These are phyloP conservation scores for Fusarium sterilihyphosum DNA, from an alignment of 2,329 filamentous ascomycete species.

Conservation along the genomic window DNA sequence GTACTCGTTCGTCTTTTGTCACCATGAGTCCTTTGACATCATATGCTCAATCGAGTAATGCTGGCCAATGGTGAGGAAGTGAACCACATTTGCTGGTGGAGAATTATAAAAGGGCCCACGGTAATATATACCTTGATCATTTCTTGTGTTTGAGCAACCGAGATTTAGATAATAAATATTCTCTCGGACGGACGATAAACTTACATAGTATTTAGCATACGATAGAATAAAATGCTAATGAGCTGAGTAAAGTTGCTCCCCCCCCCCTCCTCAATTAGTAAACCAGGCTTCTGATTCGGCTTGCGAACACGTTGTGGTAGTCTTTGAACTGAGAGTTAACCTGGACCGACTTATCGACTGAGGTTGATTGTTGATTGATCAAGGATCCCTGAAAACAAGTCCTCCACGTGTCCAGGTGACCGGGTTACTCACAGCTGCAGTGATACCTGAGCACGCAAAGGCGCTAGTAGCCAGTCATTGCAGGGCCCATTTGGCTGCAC, in stretches of 20 bases:
- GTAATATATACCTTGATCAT: neutral
- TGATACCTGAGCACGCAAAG: conserved; percentile 25
- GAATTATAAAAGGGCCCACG: neutral
- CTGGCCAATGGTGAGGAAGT: neutral
- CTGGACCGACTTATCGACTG: conserved; percentile 12
- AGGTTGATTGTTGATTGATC: conserved; percentile 5
- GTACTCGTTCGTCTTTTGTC: neutral
- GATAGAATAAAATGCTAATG: neutral
- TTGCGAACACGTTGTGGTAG: neutral
- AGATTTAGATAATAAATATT: neutral
- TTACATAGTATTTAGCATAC: neutral
- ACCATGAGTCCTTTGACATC: conserved; percentile 1
- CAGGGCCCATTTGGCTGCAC: conserved; percentile 15
- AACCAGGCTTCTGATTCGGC: neutral
- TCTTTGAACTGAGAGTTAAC: conserved; percentile 3
- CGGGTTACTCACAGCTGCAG: conserved; percentile 19
- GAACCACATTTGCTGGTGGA: neutral
- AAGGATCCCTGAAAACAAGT: conserved; percentile 24
- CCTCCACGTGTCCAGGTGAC: conserved; percentile 31
- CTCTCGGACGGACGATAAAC: neutral
- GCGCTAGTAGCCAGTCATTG: conserved; percentile 13
- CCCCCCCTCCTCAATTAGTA: neutral
- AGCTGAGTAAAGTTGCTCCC: neutral
- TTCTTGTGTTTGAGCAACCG: neutral
- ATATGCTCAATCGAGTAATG: conserved; percentile 4